A percentile compares a stretch with the other conserved stretches of the same genome.
Conservation (phyloP, 23 red algal species). For the Gracilaria gracilis region DNA sequence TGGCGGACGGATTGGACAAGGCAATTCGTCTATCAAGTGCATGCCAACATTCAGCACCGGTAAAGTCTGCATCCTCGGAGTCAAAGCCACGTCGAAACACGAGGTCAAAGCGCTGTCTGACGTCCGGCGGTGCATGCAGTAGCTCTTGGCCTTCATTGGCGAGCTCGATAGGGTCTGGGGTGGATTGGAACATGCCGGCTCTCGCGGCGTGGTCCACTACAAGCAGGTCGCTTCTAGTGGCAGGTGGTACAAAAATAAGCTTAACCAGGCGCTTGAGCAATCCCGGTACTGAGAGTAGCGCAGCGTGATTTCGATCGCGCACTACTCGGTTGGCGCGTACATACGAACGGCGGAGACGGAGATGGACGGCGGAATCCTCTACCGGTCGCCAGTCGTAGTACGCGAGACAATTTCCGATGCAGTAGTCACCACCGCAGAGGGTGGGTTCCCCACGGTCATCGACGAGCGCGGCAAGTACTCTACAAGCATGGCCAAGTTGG, state of each 20-base stretch:
- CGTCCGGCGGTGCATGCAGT: neutral
- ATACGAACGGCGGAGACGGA: slow-evolving; percentile 50
- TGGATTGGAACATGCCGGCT: slow-evolving; percentile 5
- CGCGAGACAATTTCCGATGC: slow-evolving; percentile 8
- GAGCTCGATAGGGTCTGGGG: neutral
- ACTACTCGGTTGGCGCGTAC: slow-evolving; percentile 2
- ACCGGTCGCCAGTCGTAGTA: slow-evolving; percentile 51
- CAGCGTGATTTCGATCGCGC: slow-evolving; percentile 65
- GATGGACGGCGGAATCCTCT: slow-evolving; percentile 42
- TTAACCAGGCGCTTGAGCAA: slow-evolving; percentile 58
- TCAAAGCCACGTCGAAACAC: slow-evolving; percentile 24
- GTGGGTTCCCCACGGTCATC: slow-evolving; percentile 33
- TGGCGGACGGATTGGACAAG: neutral
- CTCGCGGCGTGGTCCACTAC: slow-evolving; percentile 36
- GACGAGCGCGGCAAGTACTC: slow-evolving; percentile 59
- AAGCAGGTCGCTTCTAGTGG: slow-evolving; percentile 42
- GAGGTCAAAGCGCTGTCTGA: neutral
- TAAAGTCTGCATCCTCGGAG: slow-evolving; percentile 10
- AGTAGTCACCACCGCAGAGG: slow-evolving; percentile 29
- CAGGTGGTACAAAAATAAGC: slow-evolving; percentile 64
- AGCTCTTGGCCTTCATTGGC: slow-evolving; percentile 4
- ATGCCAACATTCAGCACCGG: slow-evolving; percentile 32
- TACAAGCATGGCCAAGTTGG: slow-evolving; percentile 64
- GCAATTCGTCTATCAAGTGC: slow-evolving; percentile 37
- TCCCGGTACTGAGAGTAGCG: slow-evolving; percentile 46